phyloP scores from a whole-genome alignment of 805 yeast species.

The Deakozyma indianensis region DNA sequence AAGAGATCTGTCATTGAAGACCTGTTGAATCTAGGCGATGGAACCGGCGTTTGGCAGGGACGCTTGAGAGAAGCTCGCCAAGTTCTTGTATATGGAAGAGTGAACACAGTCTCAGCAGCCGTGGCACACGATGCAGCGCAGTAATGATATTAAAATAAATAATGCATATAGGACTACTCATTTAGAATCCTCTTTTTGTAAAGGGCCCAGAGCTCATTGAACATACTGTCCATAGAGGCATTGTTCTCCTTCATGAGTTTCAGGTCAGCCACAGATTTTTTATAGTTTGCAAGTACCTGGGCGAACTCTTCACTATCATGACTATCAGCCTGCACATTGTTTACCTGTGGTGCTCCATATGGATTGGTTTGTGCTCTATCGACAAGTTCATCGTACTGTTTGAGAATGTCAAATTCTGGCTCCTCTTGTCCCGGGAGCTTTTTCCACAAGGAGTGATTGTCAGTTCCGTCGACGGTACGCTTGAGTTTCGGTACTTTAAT shows the following conservation, averaged over 20 bases:
- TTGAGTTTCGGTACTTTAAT: constrained; percentile 16
- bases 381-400: too few species aligned
- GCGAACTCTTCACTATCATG: not conserved
- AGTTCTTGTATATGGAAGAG: constrained; percentile 8
- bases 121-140: constrained; percentile 10
- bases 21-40: constrained; percentile 5
- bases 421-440: constrained; percentile 5
- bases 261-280: constrained; percentile 9
- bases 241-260: constrained; percentile 8
- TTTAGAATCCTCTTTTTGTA: constrained; percentile 1
- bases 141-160: not conserved
- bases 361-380: too few species aligned
- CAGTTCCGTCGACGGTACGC: constrained; percentile 10
- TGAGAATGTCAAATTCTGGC: too few species aligned
- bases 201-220: constrained; percentile 14
- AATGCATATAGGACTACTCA: not conserved
- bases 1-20: constrained; percentile 9
- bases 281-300: not conserved
- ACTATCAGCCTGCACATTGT: too few species aligned
- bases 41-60: constrained; percentile 8
- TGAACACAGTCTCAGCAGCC: constrained; percentile 7
- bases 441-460: constrained; percentile 11
- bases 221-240: constrained; percentile 7
- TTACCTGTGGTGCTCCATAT: too few species aligned
- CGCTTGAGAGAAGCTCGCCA: constrained; percentile 6